Evolutionary conservation across 305 asterid genomes (phyloP).

Genomic region (Andrographis paniculata): DNA sequence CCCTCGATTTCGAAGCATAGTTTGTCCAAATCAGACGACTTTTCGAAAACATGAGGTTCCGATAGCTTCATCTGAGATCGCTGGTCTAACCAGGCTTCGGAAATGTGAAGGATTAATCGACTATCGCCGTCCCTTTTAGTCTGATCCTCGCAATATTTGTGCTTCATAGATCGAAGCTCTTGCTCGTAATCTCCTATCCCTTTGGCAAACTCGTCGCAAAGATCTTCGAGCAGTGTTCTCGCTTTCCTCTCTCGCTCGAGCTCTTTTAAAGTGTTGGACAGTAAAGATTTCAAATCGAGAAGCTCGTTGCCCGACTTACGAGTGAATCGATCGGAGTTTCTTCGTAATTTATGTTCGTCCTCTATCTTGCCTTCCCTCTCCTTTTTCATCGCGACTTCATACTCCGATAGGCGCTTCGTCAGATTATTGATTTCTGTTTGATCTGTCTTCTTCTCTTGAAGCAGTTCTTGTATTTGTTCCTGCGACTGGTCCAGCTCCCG

Average conservation of each 20-base stretch:
- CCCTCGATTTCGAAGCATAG: constrained; percentile 52
- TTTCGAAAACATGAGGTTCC: constrained; percentile 27
- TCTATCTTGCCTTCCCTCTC: constrained; percentile 42
- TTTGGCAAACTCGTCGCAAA: constrained; percentile 84
- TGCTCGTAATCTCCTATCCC: constrained; percentile 64
- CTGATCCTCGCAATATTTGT: constrained; percentile 31
- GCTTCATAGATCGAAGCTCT: constrained; percentile 41
- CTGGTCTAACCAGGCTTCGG: constrained; percentile 94
- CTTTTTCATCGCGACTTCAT: constrained; percentile 30
- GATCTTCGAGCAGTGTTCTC: constrained; percentile 51
- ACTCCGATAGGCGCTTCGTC: constrained; percentile 32
- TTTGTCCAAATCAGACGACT: constrained; percentile 56
- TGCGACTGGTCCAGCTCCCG: constrained; percentile 49
- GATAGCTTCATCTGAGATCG: constrained; percentile 62
- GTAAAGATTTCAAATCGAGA: constrained; percentile 38
- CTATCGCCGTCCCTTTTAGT: constrained; percentile 27
- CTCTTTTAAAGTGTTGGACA: constrained; percentile 38
- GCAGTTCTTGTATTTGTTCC: constrained; percentile 35
- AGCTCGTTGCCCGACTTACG: constrained; percentile 49
- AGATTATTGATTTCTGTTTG: constrained; percentile 33
- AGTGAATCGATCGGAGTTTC: constrained; percentile 45
- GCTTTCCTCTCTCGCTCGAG: constrained; percentile 59
- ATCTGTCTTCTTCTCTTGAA: constrained; percentile 47
- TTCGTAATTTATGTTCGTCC: constrained; percentile 47
- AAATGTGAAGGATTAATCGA: constrained; percentile 66